Conservation (phyloP, 1,284 basidiomycete species). For the Rhodotorula sp. region DNA sequence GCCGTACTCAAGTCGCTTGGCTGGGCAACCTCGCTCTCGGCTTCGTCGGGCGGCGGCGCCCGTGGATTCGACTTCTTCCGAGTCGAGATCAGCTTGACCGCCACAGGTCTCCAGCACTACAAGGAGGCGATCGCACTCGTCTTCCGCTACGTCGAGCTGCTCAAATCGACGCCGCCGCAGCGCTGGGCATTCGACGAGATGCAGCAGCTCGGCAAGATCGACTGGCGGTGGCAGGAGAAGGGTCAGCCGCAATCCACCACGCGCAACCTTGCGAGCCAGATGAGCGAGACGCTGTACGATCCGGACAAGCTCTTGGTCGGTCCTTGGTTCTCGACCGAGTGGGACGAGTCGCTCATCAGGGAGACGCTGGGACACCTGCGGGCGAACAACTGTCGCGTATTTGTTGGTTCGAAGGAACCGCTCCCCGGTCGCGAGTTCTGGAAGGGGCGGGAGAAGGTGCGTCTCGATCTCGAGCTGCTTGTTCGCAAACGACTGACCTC, state of each 20-base stretch:
- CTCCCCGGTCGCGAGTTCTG: conserved; percentile 57
- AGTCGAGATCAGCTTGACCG: conserved; percentile 73
- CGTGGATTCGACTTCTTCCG: conserved; percentile 88
- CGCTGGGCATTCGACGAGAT: conserved; percentile 75
- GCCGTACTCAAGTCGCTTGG: conserved; percentile 89
- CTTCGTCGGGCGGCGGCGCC: conserved; percentile 66
- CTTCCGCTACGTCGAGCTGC: conserved; percentile 82
- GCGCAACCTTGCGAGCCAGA: conserved; percentile 68
- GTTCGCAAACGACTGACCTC: not conserved
- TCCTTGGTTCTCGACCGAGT: conserved; percentile 70
- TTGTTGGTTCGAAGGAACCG: conserved; percentile 68
- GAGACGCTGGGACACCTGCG: conserved; percentile 63
- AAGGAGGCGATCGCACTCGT: conserved; percentile 64
- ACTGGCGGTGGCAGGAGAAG: conserved; percentile 88
- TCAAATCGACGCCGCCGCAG: conserved; percentile 67
- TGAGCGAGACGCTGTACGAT: conserved; percentile 64
- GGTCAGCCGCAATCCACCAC: conserved; percentile 69
- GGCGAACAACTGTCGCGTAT: conserved; percentile 63
- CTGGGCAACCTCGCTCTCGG: conserved; percentile 76
- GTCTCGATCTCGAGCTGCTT: not conserved
- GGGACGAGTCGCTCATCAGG: conserved; percentile 65
- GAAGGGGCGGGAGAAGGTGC: conserved; percentile 60
- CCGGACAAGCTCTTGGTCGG: conserved; percentile 71
- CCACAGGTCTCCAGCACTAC: conserved; percentile 76
- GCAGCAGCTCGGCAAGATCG: conserved; percentile 66